Evolutionary conservation across 208 protist species (phyloP), one percentile per base, ranked within the genome.

Genomic region (Wallacemonas collosoma): DNA sequence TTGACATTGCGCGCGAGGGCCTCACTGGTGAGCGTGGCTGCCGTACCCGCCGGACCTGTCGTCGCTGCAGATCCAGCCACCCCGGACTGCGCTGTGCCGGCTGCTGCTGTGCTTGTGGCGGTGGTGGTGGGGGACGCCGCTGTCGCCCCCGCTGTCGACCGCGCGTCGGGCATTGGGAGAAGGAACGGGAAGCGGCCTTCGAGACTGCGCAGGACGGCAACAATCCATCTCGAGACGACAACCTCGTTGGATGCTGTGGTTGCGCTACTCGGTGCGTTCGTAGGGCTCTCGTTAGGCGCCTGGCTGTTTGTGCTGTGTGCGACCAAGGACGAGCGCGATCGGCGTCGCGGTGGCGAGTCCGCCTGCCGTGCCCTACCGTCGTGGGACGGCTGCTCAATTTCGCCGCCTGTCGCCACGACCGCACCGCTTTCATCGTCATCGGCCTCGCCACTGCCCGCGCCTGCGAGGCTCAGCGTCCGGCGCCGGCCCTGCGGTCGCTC

Each of bases 191-290:
- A 69, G 12, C 83, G 79, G 0, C 74, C 77, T 43, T 82, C 69
- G 35, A 86, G 55, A 36, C 70, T 72, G 35, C 76, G 72, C 73
- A 76, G 80, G n/a, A 85, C 80, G 11, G 80, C 76, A 12, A 71
- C 74, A 40, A 88, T 74, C 51, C 75, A 87, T 66, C 81, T 66
- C 68, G 73, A 70, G 2, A 74, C 69, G 40, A 73, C 73, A 36
- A 86, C 68, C 66, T 82, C 67, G 69, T 3, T 50, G 17, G 35
- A 61, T 71, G 55, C 12, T 61, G 26, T 64, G 45, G 41, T 67
- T 14, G 57, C 45, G 45, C 45, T 50, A 12, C 45, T 50, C 8
- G 8, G 6, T 6, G 8, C 12, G 45, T 12, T 50, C 1, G 45
- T 12, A 6, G 45, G 26, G 26, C 26, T 26, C 26, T 26, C 26